phyloP scores from a whole-genome alignment of 2,329 filamentous ascomycete species.

The Pestalotiopsis sp. region DNA sequence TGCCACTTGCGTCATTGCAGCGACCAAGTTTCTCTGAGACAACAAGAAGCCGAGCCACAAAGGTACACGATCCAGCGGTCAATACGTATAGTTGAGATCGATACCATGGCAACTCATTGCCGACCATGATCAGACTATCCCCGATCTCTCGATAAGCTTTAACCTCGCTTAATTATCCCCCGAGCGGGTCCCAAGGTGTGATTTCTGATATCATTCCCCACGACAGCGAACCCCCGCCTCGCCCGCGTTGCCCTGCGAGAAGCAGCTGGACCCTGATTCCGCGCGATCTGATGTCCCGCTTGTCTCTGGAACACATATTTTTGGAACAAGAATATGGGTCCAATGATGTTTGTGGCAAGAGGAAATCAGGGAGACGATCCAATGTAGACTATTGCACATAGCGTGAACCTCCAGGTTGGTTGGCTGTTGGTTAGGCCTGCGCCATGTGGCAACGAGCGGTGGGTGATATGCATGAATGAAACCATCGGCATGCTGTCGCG shows the following conservation, averaged over 20 bases:
- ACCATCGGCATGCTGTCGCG: not conserved
- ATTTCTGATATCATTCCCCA: conserved; percentile 6
- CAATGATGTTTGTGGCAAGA: not conserved
- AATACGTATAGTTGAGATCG: not conserved
- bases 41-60: not conserved
- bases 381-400: not conserved
- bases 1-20: not conserved
- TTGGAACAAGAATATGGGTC: not conserved
- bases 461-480: not conserved
- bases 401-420: not conserved
- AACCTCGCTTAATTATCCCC: not conserved
- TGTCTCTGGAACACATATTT: not conserved
- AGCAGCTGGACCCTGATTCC: not conserved
- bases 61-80: not conserved
- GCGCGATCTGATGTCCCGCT: not conserved
- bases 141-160: not conserved
- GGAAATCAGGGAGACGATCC: not conserved
- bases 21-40: not conserved
- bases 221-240: not conserved
- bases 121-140: not conserved
- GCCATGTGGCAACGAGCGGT: not conserved
- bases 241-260: not conserved
- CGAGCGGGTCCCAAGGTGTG: not conserved
- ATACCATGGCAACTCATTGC: not conserved
- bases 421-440: not conserved